These are phyloP conservation scores for Phycomyces nitens DNA, from an alignment of 192 early-diverging fungal species.

Conservation along the genomic window DNA sequence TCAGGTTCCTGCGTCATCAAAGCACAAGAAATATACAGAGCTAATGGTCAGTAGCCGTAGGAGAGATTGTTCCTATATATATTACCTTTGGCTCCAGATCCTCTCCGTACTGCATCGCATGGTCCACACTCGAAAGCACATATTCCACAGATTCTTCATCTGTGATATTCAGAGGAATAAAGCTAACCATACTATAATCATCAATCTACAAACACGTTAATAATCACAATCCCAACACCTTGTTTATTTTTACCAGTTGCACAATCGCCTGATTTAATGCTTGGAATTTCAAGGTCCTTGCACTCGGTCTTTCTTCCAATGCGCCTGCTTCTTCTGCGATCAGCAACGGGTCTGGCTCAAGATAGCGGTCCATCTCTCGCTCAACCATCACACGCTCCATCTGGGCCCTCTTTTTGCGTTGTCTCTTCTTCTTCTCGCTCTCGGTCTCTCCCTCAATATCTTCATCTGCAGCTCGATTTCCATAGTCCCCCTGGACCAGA, in stretches of 20 bases:
- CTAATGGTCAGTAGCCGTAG: too few species aligned
- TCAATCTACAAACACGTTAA: slow-evolving; percentile 61
- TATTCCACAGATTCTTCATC: slow-evolving; percentile 92
- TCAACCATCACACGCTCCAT: slow-evolving; percentile 50
- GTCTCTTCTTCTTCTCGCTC: slow-evolving; percentile 18
- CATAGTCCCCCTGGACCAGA: slow-evolving; percentile 54
- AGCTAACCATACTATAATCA: slow-evolving; percentile 96
- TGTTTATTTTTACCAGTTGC: slow-evolving; percentile 69
- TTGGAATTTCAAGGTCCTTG: slow-evolving; percentile 60
- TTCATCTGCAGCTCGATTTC: slow-evolving; percentile 18
- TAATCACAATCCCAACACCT: background rate
- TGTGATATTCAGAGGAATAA: slow-evolving; percentile 88
- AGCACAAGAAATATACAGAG: too few species aligned
- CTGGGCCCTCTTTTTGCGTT: slow-evolving; percentile 10
- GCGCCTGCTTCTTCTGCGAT: slow-evolving; percentile 64
- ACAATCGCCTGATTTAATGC: slow-evolving; percentile 87
- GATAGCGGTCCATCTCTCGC: slow-evolving; percentile 72
- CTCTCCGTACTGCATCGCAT: slow-evolving; percentile 96
- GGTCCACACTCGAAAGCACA: slow-evolving; percentile 86
- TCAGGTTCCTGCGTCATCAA: background rate
- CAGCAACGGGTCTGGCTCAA: slow-evolving; percentile 87
- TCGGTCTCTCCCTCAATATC: slow-evolving; percentile 32
- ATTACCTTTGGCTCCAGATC: slow-evolving; percentile 90
- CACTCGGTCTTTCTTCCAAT: slow-evolving; percentile 52
- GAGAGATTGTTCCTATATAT: too few species aligned